Evolutionary conservation across 1,284 basidiomycete species (phyloP).

Genomic region (Mycosarcoma maydis): DNA sequence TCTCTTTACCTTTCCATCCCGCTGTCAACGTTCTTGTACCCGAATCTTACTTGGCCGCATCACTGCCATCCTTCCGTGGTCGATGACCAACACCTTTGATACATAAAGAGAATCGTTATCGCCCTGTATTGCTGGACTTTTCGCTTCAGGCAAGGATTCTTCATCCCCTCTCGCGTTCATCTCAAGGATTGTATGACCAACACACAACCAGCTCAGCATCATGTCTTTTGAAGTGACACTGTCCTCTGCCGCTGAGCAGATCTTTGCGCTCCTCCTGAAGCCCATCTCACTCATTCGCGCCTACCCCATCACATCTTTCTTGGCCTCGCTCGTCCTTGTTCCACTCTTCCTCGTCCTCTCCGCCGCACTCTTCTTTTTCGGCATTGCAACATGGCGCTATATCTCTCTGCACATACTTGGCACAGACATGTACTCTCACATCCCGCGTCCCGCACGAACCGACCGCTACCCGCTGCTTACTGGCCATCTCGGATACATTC

Average conservation of each 20-base stretch:
- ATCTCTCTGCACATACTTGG: slow-evolving; percentile 23
- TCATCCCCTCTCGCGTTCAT: too few species aligned
- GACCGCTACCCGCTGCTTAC: slow-evolving; percentile 25
- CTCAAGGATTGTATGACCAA: too few species aligned
- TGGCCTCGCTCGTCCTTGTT: slow-evolving; percentile 7
- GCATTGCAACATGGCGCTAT: slow-evolving; percentile 13
- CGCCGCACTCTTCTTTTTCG: background rate
- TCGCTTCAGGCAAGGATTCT: too few species aligned
- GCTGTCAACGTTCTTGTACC: too few species aligned
- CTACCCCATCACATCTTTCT: slow-evolving; percentile 7
- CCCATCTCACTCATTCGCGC: slow-evolving; percentile 5
- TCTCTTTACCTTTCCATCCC: too few species aligned
- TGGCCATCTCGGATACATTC: slow-evolving; percentile 36
- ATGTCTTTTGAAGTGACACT: slow-evolving; percentile 22
- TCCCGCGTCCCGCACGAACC: slow-evolving; percentile 21
- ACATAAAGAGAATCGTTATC: too few species aligned
- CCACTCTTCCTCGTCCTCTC: slow-evolving; percentile 3
- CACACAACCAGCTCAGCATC: background rate
- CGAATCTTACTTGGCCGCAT: too few species aligned
- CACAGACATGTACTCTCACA: slow-evolving; percentile 38
- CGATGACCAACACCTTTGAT: too few species aligned
- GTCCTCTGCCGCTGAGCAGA: background rate
- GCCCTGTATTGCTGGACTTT: too few species aligned
- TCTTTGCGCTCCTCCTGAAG: background rate
- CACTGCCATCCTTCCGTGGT: too few species aligned